Evolutionary conservation across 2,329 filamentous ascomycete genomes (phyloP), one percentile per base, ranked within the genome.

Genomic region (Corinectria fuckeliana): DNA sequence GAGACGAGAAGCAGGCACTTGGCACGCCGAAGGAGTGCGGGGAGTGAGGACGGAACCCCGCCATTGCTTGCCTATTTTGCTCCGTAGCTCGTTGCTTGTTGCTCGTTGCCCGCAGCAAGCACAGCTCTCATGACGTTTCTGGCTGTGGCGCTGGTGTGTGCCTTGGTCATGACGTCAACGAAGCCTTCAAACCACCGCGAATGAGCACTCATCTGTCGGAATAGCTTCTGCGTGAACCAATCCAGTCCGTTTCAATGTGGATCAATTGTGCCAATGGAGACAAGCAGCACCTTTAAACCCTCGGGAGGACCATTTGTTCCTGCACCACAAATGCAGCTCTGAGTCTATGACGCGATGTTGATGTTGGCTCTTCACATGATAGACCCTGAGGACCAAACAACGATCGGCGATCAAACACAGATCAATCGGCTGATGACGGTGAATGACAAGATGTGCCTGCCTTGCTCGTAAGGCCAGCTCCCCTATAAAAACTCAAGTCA

Each of bases 401-500:
- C 34, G 18, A 38, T 7, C 34, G n/a, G 7, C n/a, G 23, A 23
- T 18, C 42, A 18, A 28, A 42, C 32, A 23, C 42, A 56, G 28
- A 45, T 23, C 30, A 25, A 10, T 34, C 26, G 44, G 8, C 21
- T 5, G 26, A 49, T 56, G 52, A 56, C 34, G 34, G 18, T 18
- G 7, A 34, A 25, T 21, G 18, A 36, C 10, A 36, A 49, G 21
- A 25, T 25, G 34, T 49, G 18, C 52, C 44, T 49, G 25, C 32
- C 34, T 41, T 26, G 25, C 10, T 21, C 30, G 23, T 39, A 14
- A 48, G 38, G 30, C 26, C 41, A 13, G 30, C 14, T 25, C n/a
- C 38, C 39, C 26, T 44, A 45, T 56, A 56, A 50, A 56, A 56
- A 56, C 34, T 9, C 9, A 14, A 18, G 28, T 34, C 28, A 3